These are phyloP conservation scores for Tetracladium marchalianum DNA, from an alignment of 495 filamentous ascomycete species.

Conservation along the genomic window DNA sequence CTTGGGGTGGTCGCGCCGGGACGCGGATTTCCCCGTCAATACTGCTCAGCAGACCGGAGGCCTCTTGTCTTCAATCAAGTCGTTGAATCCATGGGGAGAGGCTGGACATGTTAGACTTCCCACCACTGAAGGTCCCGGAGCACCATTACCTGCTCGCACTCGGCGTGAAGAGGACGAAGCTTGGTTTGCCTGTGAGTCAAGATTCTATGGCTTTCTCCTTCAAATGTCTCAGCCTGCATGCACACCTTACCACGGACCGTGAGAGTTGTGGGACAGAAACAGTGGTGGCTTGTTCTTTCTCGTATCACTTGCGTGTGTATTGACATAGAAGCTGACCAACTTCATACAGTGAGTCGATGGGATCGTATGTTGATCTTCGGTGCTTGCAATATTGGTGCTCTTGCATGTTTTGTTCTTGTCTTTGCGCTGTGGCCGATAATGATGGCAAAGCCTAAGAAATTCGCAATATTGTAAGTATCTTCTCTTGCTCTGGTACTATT, in stretches of 20 bases:
- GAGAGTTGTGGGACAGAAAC: slow-evolving; percentile 6
- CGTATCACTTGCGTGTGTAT: slow-evolving; percentile 6
- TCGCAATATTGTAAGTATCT: slow-evolving; percentile 85
- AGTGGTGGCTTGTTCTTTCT: slow-evolving; percentile 11
- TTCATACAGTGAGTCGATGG: slow-evolving; percentile 79
- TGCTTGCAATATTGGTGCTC: slow-evolving; percentile 82
- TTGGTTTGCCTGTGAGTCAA: slow-evolving; percentile 89
- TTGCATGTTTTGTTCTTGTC: slow-evolving; percentile 85
- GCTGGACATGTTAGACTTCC: slow-evolving; percentile 89
- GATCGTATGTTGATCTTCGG: slow-evolving; percentile 88
- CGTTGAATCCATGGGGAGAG: slow-evolving; percentile 79
- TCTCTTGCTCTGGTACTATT: slow-evolving; percentile 11
- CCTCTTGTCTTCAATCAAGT: slow-evolving; percentile 71
- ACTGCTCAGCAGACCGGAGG: slow-evolving; percentile 58
- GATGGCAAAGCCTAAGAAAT: slow-evolving; percentile 74
- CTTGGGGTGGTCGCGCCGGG: slow-evolving; percentile 86
- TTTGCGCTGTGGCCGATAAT: slow-evolving; percentile 81
- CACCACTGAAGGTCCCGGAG: slow-evolving; percentile 71
- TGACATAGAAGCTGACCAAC: slow-evolving; percentile 10
- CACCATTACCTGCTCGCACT: slow-evolving; percentile 74
- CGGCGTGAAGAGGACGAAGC: slow-evolving; percentile 90
- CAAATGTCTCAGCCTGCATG: slow-evolving; percentile 15
- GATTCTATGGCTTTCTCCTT: slow-evolving; percentile 2
- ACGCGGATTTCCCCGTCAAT: slow-evolving; percentile 67
- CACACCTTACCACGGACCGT: slow-evolving; percentile 14